Base-by-base conservation (phyloP, 108 stramenopile genomes). In the Cafeteria roenbergensis region DNA sequence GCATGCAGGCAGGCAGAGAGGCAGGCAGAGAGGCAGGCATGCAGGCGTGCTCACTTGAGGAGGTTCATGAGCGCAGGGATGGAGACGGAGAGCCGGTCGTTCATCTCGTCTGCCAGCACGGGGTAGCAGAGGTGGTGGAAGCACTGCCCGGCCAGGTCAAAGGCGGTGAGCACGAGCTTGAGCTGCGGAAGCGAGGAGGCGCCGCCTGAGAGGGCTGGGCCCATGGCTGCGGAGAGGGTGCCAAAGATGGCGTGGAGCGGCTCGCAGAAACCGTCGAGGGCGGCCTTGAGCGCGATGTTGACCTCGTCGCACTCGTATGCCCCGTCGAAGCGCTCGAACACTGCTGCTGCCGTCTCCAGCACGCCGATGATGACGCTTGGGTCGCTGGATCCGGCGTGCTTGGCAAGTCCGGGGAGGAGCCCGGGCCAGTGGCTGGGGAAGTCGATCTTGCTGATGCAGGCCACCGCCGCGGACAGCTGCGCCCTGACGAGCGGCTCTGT, bases 41-140 rank as follows among this genome's bases (percentile, higher is more conserved):
- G n/a, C n/a, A n/a, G n/a, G n/a, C n/a, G n/a, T n/a, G n/a, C n/a
- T n/a, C n/a, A n/a, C n/a, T n/a, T n/a, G n/a, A n/a, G n/a, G 58
- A 82, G 88, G 65, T 83, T 88, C 51, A 84, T 76, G 74, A 95
- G 94, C 27, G 77, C 82, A 26, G 59, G 70, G 91, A 92, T 92
- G 90, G 91, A 93, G 61, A 81, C 75, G 28, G 64, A 69, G 84
- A 96, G 89, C 72, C 91, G 85, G 74, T 95, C 93, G 70, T 99
- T 94, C 62, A 94, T 94, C 69, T 78, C 93, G 69, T 92, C 97
- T 1, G 97, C 94, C 55, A 99, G 73, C 73, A 95, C 97, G 73
- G 92, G 91, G 78, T 84, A 95, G 73, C 91, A 93, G 22, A 99
- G 76, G 33, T 85, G 87, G 81, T 73, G 94, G 67, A 87, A 93